Evolutionary conservation across 768 basidiomycete genomes (phyloP).

Genomic region (Tulasnella sp.): DNA sequence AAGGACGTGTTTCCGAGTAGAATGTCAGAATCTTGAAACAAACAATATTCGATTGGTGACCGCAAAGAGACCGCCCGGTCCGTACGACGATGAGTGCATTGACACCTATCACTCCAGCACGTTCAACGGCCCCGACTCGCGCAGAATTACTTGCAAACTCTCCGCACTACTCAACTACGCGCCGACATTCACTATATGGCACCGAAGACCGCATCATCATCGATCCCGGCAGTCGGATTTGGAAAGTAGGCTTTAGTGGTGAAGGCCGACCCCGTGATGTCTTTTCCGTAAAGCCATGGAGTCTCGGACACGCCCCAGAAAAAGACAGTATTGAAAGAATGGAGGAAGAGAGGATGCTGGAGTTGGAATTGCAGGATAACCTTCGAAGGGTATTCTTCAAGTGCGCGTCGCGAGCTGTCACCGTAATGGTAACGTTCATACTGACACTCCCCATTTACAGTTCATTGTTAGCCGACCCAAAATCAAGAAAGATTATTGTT

Average conservation of each 20-base stretch:
- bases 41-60: too few species aligned
- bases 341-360: slow-evolving; percentile 64
- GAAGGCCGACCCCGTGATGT: slow-evolving; percentile 84
- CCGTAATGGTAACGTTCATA: slow-evolving; percentile 18
- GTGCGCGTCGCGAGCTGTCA: slow-evolving; percentile 36
- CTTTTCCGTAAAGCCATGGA: slow-evolving; percentile 44
- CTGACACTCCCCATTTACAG: slow-evolving; percentile 31
- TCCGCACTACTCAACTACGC: slow-evolving; percentile 71
- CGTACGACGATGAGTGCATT: slow-evolving; percentile 4
- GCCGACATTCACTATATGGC: slow-evolving; percentile 89
- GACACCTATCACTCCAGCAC: slow-evolving; percentile 11
- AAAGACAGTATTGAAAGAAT: slow-evolving; percentile 41
- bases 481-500: slow-evolving; percentile 86
- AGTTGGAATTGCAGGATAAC: slow-evolving; percentile 51
- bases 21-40: too few species aligned
- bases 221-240: slow-evolving; percentile 84
- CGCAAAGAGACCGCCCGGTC: too few species aligned
- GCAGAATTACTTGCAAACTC: slow-evolving; percentile 29
- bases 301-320: slow-evolving; percentile 4
- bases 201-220: slow-evolving; percentile 92
- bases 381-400: slow-evolving; percentile 73
- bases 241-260: slow-evolving; percentile 97
- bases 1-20: too few species aligned
- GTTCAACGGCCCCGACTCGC: slow-evolving; percentile 4
- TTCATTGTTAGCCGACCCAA: slow-evolving; percentile 86